Evolutionary conservation across 1,139 yeast species (phyloP), one percentile per base, ranked within the genome.

Genomic region (Protomyces pachydermus): DNA sequence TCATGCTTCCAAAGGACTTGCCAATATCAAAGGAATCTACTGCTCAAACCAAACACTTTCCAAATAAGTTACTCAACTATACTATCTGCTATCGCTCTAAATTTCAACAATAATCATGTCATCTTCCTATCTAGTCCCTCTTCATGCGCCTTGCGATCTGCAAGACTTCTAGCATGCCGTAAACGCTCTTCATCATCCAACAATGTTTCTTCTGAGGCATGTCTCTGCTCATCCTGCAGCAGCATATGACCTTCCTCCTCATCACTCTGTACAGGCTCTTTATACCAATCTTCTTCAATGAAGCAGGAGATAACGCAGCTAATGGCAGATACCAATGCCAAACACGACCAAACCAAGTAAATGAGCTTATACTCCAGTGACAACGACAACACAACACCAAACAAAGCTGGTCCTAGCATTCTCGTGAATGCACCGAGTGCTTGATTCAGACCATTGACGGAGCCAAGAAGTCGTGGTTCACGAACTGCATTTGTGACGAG

Each of bases 351-450:
- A 42, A 58, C 62, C 25, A 58, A 45, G 5, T 42, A 35, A n/a
- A 37, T 52, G 8, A 52, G 5, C 9, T 53, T 51, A 14, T 50
- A 18, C 23, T 58, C 62, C 16, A 58, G 56, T 6, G 62, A 58
- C 18, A 51, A 42, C 25, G 56, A 51, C 32, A 58, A 52, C 35
- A 58, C 48, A 45, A 58, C 53, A 12, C 62, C 62, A 45, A 58
- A 58, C n/a, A 58, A 23, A 9, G 62, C 62, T 1, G 89, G 89
- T 2, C 85, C 88, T 0, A 82, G 54, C 64, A 82, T 84, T 67
- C 88, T 73, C 0, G 87, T 85, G 50, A 81, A 74, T 0, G 88
- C 80, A 23, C 81, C 76, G 56, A 81, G 76, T 61, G 73, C 71
- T 64, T 74, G 76, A 25, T 72, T 69, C 20, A 72, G 66, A 6